Evolutionary conservation across 192 early-diverging fungal genomes (phyloP).

Genomic region (Backusella macrospora): DNA sequence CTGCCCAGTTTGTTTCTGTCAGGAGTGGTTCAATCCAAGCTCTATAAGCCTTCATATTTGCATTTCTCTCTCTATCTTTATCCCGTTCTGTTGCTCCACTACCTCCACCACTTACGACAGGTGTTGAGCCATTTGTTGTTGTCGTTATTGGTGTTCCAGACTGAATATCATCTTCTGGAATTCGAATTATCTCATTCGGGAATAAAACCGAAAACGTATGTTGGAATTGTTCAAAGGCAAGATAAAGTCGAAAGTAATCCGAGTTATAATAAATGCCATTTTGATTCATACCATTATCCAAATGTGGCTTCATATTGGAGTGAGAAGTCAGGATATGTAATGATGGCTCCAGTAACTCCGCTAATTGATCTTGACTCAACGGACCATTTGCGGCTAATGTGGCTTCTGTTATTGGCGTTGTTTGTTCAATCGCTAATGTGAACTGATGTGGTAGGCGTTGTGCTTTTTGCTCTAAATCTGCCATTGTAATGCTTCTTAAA

Average conservation of each 20-base stretch:
- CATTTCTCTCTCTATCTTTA: slow-evolving; percentile 39
- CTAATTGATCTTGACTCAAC: slow-evolving; percentile 14
- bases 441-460: slow-evolving; percentile 27
- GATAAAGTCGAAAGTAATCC: slow-evolving; percentile 44
- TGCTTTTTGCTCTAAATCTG: slow-evolving; percentile 43
- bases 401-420: slow-evolving; percentile 14
- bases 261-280: slow-evolving; percentile 48
- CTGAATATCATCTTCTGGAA: slow-evolving; percentile 11
- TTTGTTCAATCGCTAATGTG: slow-evolving; percentile 33
- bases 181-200: slow-evolving; percentile 28
- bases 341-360: slow-evolving; percentile 33
- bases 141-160: neutral
- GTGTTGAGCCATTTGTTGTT: slow-evolving; percentile 2
- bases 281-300: slow-evolving; percentile 50
- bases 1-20: slow-evolving; percentile 45
- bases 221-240: slow-evolving; percentile 46
- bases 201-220: slow-evolving; percentile 32
- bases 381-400: slow-evolving; percentile 6
- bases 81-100: slow-evolving; percentile 21
- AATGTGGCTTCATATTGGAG: slow-evolving; percentile 44
- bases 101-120: neutral
- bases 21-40: slow-evolving; percentile 40
- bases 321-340: slow-evolving; percentile 28
- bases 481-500: slow-evolving; percentile 36
- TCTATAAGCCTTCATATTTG: slow-evolving; percentile 44